phyloP scores from a whole-genome alignment of 2,329 filamentous ascomycete species.

The Cercospora sesami region DNA sequence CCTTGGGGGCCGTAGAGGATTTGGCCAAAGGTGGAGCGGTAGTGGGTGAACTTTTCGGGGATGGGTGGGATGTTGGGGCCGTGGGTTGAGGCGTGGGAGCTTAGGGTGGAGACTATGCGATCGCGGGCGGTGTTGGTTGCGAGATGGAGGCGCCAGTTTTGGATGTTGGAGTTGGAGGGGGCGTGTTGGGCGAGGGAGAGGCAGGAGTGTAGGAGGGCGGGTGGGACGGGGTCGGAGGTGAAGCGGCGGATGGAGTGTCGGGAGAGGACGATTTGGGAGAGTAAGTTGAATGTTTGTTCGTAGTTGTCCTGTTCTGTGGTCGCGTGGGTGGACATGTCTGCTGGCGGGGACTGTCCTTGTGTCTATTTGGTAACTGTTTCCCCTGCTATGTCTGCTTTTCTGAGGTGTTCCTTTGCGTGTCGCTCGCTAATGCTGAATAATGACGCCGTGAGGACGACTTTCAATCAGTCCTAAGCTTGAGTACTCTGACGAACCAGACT shows the following conservation, averaged over 20 bases:
- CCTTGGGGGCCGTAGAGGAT: constrained; percentile 30
- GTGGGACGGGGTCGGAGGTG: constrained; percentile 19
- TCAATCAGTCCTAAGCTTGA: too few relatives aligned
- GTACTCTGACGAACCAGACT: too few relatives aligned
- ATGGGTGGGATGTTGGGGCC: constrained; percentile 25
- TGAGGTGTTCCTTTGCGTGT: background rate
- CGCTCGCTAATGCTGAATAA: background rate
- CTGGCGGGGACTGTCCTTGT: background rate
- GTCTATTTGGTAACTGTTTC: background rate
- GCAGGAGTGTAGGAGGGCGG: constrained; percentile 14
- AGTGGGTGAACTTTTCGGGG: constrained; percentile 26
- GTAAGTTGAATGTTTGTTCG: background rate
- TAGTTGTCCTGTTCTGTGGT: background rate
- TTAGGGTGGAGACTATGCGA: constrained; percentile 22
- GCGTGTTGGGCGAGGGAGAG: constrained; percentile 23
- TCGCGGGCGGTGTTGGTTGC: constrained; percentile 23
- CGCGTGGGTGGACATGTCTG: background rate
- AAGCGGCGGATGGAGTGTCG: constrained; percentile 21
- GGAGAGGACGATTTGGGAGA: constrained; percentile 13
- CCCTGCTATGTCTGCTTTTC: background rate
- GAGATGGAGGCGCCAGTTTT: constrained; percentile 26
- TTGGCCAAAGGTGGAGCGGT: constrained; percentile 29
- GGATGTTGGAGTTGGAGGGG: constrained; percentile 29
- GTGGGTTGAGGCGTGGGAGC: constrained; percentile 12
- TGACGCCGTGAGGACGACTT: background rate